Evolutionary conservation across 768 basidiomycete species (phyloP).

Genomic region (Phlegmacium glaucopus): DNA sequence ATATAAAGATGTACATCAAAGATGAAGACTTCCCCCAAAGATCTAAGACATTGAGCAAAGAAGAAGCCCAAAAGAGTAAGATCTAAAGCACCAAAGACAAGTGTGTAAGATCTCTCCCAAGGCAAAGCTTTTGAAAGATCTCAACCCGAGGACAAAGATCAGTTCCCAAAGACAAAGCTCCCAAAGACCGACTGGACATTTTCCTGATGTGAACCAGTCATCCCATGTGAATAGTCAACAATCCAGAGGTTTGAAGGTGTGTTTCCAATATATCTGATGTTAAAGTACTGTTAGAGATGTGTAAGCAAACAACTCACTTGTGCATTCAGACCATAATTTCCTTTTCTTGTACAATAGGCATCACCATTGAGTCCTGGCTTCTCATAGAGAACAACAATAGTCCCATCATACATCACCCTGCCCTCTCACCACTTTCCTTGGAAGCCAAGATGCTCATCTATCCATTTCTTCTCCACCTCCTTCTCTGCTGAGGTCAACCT

Average conservation of each 20-base stretch:
- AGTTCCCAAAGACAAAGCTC: slow-evolving; percentile 21
- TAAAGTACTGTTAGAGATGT: not conserved
- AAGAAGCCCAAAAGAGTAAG: no score
- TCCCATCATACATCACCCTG: slow-evolving; percentile 31
- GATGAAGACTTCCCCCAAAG: no score
- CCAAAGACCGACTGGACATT: slow-evolving; percentile 15
- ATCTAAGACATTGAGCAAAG: no score
- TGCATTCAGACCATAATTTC: slow-evolving; percentile 32
- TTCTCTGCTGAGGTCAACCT: slow-evolving; percentile 24
- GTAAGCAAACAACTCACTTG: slow-evolving; percentile 18
- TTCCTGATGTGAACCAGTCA: slow-evolving; percentile 23
- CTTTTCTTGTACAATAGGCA: slow-evolving; percentile 30
- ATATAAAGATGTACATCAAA: no score
- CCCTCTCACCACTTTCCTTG: slow-evolving; percentile 28
- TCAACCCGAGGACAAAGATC: no score
- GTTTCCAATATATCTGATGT: slow-evolving; percentile 26
- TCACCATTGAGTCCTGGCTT: slow-evolving; percentile 27
- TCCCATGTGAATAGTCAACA: slow-evolving; percentile 27
- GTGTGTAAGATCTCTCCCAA: no score
- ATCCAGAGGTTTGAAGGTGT: slow-evolving; percentile 23
- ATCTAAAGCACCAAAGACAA: no score
- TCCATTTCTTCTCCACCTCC: slow-evolving; percentile 30
- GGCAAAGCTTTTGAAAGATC: no score
- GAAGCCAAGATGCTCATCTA: slow-evolving; percentile 29
- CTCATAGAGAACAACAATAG: slow-evolving; percentile 20